Evolutionary conservation across 2,329 filamentous ascomycete genomes (phyloP).

Genomic region (Colletotrichum sp.): DNA sequence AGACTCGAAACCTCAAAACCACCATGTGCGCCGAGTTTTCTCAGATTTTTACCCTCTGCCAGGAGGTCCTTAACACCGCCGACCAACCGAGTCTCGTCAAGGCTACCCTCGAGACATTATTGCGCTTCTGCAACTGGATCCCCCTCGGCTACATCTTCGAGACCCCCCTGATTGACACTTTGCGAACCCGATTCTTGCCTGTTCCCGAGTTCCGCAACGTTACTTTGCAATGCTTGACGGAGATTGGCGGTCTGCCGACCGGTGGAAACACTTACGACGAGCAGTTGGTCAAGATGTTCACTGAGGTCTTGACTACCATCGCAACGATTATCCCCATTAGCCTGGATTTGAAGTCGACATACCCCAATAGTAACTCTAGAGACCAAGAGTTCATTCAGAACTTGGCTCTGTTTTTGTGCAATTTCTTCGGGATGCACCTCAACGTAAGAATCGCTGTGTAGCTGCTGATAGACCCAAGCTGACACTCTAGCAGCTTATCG

Average conservation of each 20-base stretch:
- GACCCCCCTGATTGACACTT: conserved; percentile 92
- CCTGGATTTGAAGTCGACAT: conserved; percentile 89
- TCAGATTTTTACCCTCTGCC: conserved; percentile 96
- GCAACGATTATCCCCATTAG: conserved; percentile 91
- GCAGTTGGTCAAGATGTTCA: conserved; percentile 98
- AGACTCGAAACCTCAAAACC: conserved; percentile 95
- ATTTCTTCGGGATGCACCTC: conserved; percentile 94
- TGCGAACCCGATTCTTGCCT: conserved; percentile 90
- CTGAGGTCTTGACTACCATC: conserved; percentile 91
- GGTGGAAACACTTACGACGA: conserved; percentile 86
- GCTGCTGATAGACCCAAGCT: conserved; percentile 17
- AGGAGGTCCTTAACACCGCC: conserved; percentile 90
- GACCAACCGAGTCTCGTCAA: conserved; percentile 89
- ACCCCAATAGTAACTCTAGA: conserved; percentile 86
- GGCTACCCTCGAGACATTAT: conserved; percentile 93
- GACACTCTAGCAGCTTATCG: conserved; percentile 70
- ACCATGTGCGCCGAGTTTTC: conserved; percentile 99
- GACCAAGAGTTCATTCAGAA: conserved; percentile 99
- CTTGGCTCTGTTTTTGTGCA: conserved; percentile 91
- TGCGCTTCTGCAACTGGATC: conserved; percentile 99
- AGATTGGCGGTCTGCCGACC: conserved; percentile 93
- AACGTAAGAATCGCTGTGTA: conserved; percentile 56
- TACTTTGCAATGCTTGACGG: conserved; percentile 94
- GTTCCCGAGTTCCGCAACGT: conserved; percentile 96
- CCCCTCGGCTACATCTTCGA: conserved; percentile 98